Evolutionary conservation across 83 land plant genomes (phyloP), one percentile per base, ranked within the genome.

Genomic region (Picea abies): DNA sequence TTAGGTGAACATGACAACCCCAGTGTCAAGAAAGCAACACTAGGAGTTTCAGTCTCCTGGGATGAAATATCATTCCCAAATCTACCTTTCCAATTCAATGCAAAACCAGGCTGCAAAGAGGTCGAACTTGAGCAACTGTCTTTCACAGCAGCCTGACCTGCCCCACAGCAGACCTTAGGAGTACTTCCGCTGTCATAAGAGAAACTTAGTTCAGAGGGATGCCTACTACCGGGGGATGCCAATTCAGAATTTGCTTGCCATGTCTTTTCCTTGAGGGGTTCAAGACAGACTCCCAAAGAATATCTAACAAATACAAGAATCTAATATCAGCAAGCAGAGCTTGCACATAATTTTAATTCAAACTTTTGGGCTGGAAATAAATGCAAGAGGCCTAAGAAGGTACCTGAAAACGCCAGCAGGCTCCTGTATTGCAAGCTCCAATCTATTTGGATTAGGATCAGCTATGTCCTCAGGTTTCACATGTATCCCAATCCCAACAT

Each of bases 171-270:
- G 77, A 73, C 58, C 77, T 73, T 73, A 44, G 77, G 77, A 73
- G 77, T 73, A n/a, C 77, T 73, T 47, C 77, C 77, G 22, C 77
- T 73, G 77, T 73, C 77, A 73, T 47, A 73, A 8, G 77, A 73
- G 60, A 73, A 44, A 41, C 58, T 73, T 73, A 73, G 25, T 23
- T 73, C 77, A 22, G 77, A 73, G 2, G 23, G 47, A 73, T 47
- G 77, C 25, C 47, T 47, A 44, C n/a, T 20, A 41, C 58, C 25
- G 10, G 58, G 60, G 58, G 77, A 73, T 73, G 77, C 58, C 58
- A 47, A 44, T 73, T 73, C 77, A 73, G 29, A 73, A 47, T 73
- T 73, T 44, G 25, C 60, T 73, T 73, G 77, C 77, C 77, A 47
- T n/a, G 77, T 7, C n/a, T 47, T 73, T 52, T 73, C 47, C 77